Conservation (phyloP, 1,139 yeast genomes). For the Lodderomyces metapsilosis region DNA sequence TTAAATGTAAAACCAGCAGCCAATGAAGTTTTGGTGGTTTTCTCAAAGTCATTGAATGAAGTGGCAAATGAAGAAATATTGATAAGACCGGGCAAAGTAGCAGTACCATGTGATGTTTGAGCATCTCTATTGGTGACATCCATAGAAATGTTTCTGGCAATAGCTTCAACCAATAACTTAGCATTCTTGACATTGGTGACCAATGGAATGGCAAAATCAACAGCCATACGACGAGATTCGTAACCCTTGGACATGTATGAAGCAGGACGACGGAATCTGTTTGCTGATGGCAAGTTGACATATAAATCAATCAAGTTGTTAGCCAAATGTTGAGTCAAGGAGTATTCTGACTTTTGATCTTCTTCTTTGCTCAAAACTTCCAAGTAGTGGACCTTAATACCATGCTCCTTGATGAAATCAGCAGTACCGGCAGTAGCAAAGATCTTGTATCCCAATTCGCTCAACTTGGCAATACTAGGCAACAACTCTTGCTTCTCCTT, state of each 20-base stretch:
- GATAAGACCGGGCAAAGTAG: constrained; percentile 82
- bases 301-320: constrained; percentile 94
- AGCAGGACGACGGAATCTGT: constrained; percentile 98
- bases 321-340: constrained; percentile 94
- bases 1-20: constrained; percentile 89
- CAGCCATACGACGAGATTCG: constrained; percentile 99
- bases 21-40: constrained; percentile 67
- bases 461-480: constrained; percentile 80
- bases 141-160: constrained; percentile 66
- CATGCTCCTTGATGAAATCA: constrained; percentile 94
- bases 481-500: constrained; percentile 93
- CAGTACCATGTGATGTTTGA: constrained; percentile 85
- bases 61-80: constrained; percentile 82
- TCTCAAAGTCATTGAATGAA: constrained; percentile 60
- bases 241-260: constrained; percentile 97
- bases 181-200: constrained; percentile 98
- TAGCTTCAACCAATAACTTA: constrained; percentile 89
- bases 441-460: constrained; percentile 82
- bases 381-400: constrained; percentile 89
- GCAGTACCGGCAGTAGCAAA: constrained; percentile 99
- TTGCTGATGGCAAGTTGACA: constrained; percentile 94
- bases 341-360: constrained; percentile 87
- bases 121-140: constrained; percentile 80
- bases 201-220: constrained; percentile 95
- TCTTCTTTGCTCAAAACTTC: constrained; percentile 78